Evolutionary conservation across 1,284 basidiomycete genomes (phyloP).

Genomic region (Ustilago sp.): DNA sequence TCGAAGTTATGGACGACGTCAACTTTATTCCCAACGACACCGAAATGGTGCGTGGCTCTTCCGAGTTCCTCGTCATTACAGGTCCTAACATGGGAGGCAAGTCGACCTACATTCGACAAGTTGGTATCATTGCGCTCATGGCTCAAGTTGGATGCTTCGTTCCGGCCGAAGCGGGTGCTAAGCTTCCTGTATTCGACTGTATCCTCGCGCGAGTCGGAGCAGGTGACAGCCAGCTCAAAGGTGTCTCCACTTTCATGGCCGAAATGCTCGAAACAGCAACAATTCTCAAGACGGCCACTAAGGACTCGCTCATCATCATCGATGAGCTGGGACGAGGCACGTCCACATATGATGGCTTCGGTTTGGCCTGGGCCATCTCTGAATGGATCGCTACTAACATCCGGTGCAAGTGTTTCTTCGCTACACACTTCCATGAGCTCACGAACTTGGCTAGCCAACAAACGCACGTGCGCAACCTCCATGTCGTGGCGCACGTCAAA

Average conservation of each 20-base stretch:
- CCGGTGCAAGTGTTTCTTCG: constrained; percentile 82
- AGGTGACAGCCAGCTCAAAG: constrained; percentile 96
- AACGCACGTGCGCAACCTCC: constrained; percentile 88
- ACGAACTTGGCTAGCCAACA: constrained; percentile 90
- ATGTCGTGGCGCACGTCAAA: constrained; percentile 93
- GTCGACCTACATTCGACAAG: constrained; percentile 70
- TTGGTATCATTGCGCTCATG: constrained; percentile 93
- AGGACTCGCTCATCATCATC: constrained; percentile 95
- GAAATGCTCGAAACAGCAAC: constrained; percentile 99
- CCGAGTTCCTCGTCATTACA: constrained; percentile 90
- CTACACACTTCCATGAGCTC: constrained; percentile 97
- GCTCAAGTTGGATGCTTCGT: constrained; percentile 96
- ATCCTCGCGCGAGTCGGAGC: constrained; percentile 96
- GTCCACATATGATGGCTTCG: constrained; percentile 98
- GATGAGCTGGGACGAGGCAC: constrained; percentile 99
- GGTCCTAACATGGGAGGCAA: constrained; percentile 65
- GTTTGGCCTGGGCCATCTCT: constrained; percentile 97
- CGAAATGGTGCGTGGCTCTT: constrained; percentile 82
- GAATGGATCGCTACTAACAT: constrained; percentile 94
- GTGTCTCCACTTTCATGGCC: constrained; percentile 98
- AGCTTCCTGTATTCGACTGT: constrained; percentile 93
- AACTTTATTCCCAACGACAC: constrained; percentile 96
- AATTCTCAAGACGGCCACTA: constrained; percentile 88
- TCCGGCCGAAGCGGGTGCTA: constrained; percentile 76
- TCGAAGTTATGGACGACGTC: constrained; percentile 95